Evolutionary conservation across 2,329 filamentous ascomycete genomes (phyloP), one percentile per base, ranked within the genome.

Genomic region (Cadophora luteo-olivacea): DNA sequence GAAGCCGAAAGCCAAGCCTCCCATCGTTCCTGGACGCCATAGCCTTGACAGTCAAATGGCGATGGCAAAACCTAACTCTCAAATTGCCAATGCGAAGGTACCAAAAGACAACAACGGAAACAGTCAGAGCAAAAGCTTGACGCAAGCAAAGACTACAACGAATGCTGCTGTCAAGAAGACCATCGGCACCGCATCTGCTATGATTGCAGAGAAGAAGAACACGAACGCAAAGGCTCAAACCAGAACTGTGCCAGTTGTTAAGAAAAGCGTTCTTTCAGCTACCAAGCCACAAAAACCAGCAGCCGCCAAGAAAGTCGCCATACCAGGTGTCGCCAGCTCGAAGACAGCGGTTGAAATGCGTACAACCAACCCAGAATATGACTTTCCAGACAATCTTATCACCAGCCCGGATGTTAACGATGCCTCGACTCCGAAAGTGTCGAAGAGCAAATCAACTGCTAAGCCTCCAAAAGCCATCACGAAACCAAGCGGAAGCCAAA

Each of bases 1-100:
- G 24, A 67, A 68, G 57, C 65, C 65, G 7, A 65, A 70, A 22
- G 68, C 68, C 19, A 70, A 70, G 16, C 38, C 45, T n/a, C 68
- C 68, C n/a, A 70, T 70, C 29, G 33, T 61, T 36, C 29, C 14
- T 14, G 36, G 58, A 45, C 41, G 51, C 4, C 41, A 32, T 4
- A 61, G 45, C 58, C 60, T 55, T 22, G 49, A 22, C 33, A 64
- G 33, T 11, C 16, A 54, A 33, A 7, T 51, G 36, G 41, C 29
- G 14, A 41, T 22, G 9, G 24, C n/a, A 29, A 45, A 33, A 54
- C 24, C 16, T 11, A 38, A 36, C 22, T 22, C 38, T 19, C 22
- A 25, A 5, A 14, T 22, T 32, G 29, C 41, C 25, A 11, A 36
- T 14, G 11, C 24, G 16, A 32, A 38, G 48, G n/a, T 11, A 33